A percentile compares a stretch with the other conserved stretches of the same genome.
phyloP scores from a whole-genome alignment of 345 rosid species.

The Linum trigynum region DNA sequence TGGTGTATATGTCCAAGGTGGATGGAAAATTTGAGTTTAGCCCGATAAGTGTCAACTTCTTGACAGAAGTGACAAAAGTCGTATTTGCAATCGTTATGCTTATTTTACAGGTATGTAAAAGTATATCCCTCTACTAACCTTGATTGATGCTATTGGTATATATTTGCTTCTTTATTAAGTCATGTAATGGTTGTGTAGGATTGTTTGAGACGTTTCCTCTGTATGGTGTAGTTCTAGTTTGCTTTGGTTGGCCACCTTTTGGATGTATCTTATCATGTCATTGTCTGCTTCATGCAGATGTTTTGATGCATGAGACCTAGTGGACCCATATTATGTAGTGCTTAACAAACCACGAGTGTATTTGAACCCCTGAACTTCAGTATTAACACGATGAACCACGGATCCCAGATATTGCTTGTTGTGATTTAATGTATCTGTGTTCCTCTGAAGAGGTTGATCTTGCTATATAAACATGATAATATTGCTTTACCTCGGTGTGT shows the following conservation, averaged over 20 bases:
- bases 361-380: no score
- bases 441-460: no score
- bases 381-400: no score
- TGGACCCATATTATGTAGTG: no score
- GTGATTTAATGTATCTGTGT: no score
- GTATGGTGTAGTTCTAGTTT: neutral
- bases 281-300: no score
- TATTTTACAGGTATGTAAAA: conserved; percentile 47
- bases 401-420: no score
- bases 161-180: neutral
- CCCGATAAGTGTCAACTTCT: conserved; percentile 87
- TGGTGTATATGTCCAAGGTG: conserved; percentile 93
- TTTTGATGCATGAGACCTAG: no score
- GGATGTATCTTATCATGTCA: no score
- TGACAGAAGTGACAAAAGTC: conserved; percentile 78
- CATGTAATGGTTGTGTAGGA: neutral
- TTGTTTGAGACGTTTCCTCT: neutral
- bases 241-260: no score
- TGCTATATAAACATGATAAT: neutral
- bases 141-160: neutral
- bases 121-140: conserved; percentile 2
- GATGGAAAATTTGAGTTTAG: conserved; percentile 85
- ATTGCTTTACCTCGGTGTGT: neutral
- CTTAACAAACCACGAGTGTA: no score
- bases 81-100: conserved; percentile 83